A percentile compares a stretch with the other conserved stretches of the same genome.
Evolutionary conservation across 495 filamentous ascomycete genomes (phyloP).

Genomic region (Lasiosphaeria hispida): DNA sequence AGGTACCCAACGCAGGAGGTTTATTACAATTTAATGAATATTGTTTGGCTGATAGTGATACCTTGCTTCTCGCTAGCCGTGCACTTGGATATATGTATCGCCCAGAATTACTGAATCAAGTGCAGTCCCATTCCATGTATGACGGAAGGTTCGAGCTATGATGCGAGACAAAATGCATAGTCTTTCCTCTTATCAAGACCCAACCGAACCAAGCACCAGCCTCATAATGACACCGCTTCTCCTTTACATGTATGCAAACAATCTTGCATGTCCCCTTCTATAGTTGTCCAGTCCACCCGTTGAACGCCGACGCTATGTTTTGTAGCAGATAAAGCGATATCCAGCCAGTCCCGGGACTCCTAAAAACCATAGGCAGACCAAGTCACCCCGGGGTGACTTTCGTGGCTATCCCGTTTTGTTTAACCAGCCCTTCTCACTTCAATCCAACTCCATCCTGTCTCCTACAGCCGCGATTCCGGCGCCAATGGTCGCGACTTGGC

Average conservation of each 20-base stretch:
- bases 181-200: too few relatives aligned
- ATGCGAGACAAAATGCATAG: too few relatives aligned
- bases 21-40: constrained; percentile 14
- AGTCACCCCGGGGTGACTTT: too few relatives aligned
- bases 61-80: too few relatives aligned
- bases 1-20: neutral
- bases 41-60: neutral
- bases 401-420: too few relatives aligned
- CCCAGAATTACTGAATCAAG: too few relatives aligned
- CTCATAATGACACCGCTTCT: too few relatives aligned
- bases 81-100: too few relatives aligned
- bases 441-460: constrained; percentile 46
- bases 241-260: neutral
- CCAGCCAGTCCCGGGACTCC: neutral
- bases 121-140: too few relatives aligned
- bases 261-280: neutral
- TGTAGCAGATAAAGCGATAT: neutral
- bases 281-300: neutral
- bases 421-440: constrained; percentile 1
- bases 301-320: constrained; percentile 29
- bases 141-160: too few relatives aligned
- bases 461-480: constrained; percentile 37
- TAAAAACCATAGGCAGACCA: neutral
- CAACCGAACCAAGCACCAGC: too few relatives aligned
- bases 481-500: constrained; percentile 33